Evolutionary conservation across 2,329 filamentous ascomycete genomes (phyloP).

Genomic region (Shiraia bambusicola): DNA sequence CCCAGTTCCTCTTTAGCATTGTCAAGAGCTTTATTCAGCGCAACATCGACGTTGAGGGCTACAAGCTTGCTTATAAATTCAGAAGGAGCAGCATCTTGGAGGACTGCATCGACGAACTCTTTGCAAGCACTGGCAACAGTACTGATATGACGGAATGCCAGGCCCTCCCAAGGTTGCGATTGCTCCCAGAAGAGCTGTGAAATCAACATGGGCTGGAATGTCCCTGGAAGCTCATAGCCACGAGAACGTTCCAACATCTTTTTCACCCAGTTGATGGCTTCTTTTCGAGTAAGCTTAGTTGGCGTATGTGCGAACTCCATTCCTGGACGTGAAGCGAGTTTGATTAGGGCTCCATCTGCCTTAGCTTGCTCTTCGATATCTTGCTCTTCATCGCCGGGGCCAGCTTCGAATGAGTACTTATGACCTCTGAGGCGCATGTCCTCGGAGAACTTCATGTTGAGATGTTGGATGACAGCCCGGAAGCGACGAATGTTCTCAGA

Average conservation of each 20-base stretch:
- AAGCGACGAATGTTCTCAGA: conserved; percentile 50
- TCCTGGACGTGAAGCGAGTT: conserved; percentile 19
- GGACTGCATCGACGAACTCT: conserved; percentile 40
- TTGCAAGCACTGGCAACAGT: conserved; percentile 37
- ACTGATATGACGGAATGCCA: conserved; percentile 43
- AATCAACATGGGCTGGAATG: conserved; percentile 62
- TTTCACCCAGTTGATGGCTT: conserved; percentile 47
- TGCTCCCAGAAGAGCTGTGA: conserved; percentile 62
- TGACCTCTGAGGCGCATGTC: conserved; percentile 50
- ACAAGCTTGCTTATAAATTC: conserved; percentile 45
- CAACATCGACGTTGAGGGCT: conserved; percentile 44
- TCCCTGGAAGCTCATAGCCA: conserved; percentile 61
- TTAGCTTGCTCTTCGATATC: conserved; percentile 1
- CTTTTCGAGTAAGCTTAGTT: conserved; percentile 31
- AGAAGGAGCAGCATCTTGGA: conserved; percentile 43
- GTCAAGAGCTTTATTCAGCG: conserved; percentile 42
- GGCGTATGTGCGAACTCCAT: conserved; percentile 1
- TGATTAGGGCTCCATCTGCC: too few species aligned
- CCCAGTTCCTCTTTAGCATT: conserved; percentile 43
- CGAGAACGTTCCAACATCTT: conserved; percentile 47
- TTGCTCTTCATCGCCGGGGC: conserved; percentile 15
- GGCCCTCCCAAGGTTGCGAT: conserved; percentile 54
- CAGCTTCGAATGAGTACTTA: conserved; percentile 35
- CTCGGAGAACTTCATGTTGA: conserved; percentile 51
- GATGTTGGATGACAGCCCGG: conserved; percentile 57